Conservation (phyloP, 2,329 filamentous ascomycete genomes). For the Rhynchosporium agropyri region DNA sequence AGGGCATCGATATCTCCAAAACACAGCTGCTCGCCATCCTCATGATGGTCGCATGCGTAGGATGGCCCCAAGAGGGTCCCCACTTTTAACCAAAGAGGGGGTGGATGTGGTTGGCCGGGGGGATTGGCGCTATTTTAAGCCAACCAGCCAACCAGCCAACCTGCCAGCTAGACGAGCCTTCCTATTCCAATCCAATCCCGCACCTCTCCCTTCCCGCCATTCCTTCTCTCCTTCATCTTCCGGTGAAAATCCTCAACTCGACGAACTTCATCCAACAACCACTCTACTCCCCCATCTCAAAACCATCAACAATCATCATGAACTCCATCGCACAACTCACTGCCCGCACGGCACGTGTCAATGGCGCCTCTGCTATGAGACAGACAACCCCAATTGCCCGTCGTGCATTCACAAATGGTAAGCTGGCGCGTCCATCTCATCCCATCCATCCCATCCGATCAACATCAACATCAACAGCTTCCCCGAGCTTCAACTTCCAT, state of each 20-base stretch:
- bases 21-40: not conserved
- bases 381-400: slow-evolving; percentile 35
- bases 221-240: not conserved
- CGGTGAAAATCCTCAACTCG: not conserved
- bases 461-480: slow-evolving; percentile 21
- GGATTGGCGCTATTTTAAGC: not conserved
- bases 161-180: not conserved
- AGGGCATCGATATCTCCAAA: not conserved
- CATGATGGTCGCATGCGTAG: not conserved
- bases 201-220: slow-evolving; percentile 1
- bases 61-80: slow-evolving; percentile 3
- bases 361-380: slow-evolving; percentile 32
- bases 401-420: slow-evolving; percentile 38
- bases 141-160: not conserved
- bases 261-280: slow-evolving; percentile 12
- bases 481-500: slow-evolving; percentile 1
- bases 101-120: slow-evolving; percentile 15
- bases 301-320: slow-evolving; percentile 37
- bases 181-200: not conserved
- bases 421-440: slow-evolving; percentile 3
- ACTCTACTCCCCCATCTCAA: slow-evolving; percentile 27
- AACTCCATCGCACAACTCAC: slow-evolving; percentile 35
- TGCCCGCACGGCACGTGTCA: slow-evolving; percentile 35
- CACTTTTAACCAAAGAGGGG: slow-evolving; percentile 10
- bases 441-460: slow-evolving; percentile 8